Evolutionary conservation across 805 yeast genomes (phyloP).

Genomic region (Cyberlindnera misumaiensis): DNA sequence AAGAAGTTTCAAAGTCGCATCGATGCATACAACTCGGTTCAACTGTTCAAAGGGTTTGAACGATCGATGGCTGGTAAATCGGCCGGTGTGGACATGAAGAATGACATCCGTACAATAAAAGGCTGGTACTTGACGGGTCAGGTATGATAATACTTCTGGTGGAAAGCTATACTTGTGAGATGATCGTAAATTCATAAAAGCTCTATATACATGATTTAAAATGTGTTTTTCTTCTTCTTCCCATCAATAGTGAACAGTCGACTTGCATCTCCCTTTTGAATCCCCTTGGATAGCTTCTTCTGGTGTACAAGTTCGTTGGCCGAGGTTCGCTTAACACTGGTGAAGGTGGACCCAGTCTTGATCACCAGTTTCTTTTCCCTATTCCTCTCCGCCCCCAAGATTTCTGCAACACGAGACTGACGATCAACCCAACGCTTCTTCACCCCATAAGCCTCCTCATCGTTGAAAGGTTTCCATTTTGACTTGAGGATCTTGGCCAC

Average conservation of each 20-base stretch:
- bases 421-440: constrained; percentile 48
- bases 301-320: background rate
- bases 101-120: constrained; percentile 30
- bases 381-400: constrained; percentile 5
- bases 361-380: constrained; percentile 1
- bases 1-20: constrained; percentile 22
- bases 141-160: constrained; percentile 15
- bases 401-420: constrained; percentile 31
- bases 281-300: background rate
- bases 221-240: constrained; percentile 2
- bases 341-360: background rate
- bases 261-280: constrained; percentile 6
- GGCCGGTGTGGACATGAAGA: constrained; percentile 19
- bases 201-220: background rate
- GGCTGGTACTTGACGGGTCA: constrained; percentile 36
- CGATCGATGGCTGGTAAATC: constrained; percentile 18
- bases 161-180: background rate
- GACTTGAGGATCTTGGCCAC: constrained; percentile 73
- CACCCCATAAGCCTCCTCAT: constrained; percentile 41
- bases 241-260: constrained; percentile 10
- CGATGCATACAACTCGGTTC: constrained; percentile 17
- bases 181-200: background rate
- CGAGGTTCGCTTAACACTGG: no score
- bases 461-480: constrained; percentile 58
- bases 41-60: constrained; percentile 16